These are phyloP conservation scores for Trichoderma semiorbis DNA, from an alignment of 2,329 filamentous ascomycete species.

Conservation along the genomic window DNA sequence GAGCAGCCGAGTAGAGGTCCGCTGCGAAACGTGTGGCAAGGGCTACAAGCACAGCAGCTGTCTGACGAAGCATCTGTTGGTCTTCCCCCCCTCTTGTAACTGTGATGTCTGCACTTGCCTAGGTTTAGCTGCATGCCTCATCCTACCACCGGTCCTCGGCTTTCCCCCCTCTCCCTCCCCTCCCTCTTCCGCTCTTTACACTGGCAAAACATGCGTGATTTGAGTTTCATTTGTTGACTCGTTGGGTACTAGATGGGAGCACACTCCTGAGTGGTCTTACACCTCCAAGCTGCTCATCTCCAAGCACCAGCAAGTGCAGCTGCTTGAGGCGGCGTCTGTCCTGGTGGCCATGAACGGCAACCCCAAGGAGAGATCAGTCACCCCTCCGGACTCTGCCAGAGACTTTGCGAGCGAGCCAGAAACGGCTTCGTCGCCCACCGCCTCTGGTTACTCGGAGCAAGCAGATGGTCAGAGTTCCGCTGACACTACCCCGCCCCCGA, in stretches of 20 bases:
- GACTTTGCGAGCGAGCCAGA: constrained; percentile 75
- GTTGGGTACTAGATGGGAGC: constrained; percentile 77
- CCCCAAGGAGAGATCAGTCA: constrained; percentile 48
- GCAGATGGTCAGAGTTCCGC: constrained; percentile 78
- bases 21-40: constrained; percentile 97
- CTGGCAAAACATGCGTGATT: constrained; percentile 1
- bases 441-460: constrained; percentile 75
- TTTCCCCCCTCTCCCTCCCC: neutral
- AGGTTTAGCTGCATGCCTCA: constrained; percentile 17
- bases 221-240: constrained; percentile 28
- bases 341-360: constrained; percentile 79
- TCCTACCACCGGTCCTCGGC: neutral
- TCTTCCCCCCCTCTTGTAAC: constrained; percentile 54
- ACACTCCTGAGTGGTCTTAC: constrained; percentile 95
- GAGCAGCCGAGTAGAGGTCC: constrained; percentile 77
- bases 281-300: constrained; percentile 98
- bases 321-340: constrained; percentile 95
- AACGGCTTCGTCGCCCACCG: constrained; percentile 77
- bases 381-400: constrained; percentile 62
- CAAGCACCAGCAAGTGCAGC: constrained; percentile 98
- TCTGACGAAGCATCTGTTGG: constrained; percentile 99
- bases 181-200: neutral
- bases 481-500: constrained; percentile 88
- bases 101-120: constrained; percentile 15
- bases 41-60: constrained; percentile 99